Evolutionary conservation across 2,329 filamentous ascomycete species (phyloP), one percentile per base, ranked within the genome.

Genomic region (Fusarium compactum): DNA sequence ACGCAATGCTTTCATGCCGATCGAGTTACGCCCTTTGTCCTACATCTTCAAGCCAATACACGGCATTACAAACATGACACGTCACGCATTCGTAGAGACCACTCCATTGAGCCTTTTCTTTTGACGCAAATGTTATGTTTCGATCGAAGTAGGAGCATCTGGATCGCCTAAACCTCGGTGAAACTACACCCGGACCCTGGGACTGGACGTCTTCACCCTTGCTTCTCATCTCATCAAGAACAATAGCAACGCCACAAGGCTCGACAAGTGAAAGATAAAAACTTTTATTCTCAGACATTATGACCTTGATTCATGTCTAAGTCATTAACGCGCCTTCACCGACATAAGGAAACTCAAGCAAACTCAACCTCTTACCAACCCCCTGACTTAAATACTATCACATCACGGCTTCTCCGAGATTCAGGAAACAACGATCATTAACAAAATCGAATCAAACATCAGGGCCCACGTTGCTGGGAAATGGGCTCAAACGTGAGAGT

Each of bases 401-500:
- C 45, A 64, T 24, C 12, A 25, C 41, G 18, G 47, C 44, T 27
- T 30, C 34, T 48, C 11, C 27, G 18, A 53, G 18, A 50, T 25
- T 9, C 10, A 27, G 34, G 25, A 25, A 41, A 27, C 27, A n/a
- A 24, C 22, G 18, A 16, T 16, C 41, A 53, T 34, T 43, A 18
- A 29, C 18, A 27, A 18, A 22, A 6, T 16, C 24, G 50, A 41
- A 18, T 20, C 8, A 18, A 41, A 16, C 11, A 43, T 22, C 11
- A 22, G 41, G 22, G 34, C 24, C 18, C 14, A 41, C 34, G 25
- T 43, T 27, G 18, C n/a, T 29, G 56, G 44, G 48, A 56, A 14
- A 79, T 79, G 77, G 67, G 65, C 18, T 58, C 62, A 38, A 69
- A 71, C 10, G 72, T 74, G 15, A 71, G 61, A 27, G 66, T 76